These are phyloP conservation scores for Cyclanthera cordifolia DNA, from an alignment of 306 rosid species.

Conservation along the genomic window DNA sequence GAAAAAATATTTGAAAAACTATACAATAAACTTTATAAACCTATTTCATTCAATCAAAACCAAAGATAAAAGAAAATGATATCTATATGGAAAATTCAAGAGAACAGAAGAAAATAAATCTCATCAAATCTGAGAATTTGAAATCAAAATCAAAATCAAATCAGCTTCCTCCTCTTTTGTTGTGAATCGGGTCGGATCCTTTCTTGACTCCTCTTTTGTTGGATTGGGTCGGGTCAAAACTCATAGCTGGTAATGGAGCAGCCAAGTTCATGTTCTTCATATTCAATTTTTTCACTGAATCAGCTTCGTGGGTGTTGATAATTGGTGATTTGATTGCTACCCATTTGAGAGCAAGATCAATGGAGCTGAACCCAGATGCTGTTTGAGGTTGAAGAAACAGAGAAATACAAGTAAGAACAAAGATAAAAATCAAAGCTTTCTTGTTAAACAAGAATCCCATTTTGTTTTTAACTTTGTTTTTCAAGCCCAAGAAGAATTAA, in stretches of 20 bases:
- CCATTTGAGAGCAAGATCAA: slow-evolving; percentile 11
- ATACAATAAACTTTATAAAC: neutral
- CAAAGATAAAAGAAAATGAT: neutral
- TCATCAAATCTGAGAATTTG: no score
- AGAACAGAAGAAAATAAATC: no score
- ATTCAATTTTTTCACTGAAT: neutral
- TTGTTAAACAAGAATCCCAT: neutral
- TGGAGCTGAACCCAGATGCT: no score
- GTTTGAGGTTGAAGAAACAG: no score
- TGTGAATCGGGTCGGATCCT: slow-evolving; percentile 19
- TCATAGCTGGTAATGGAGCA: slow-evolving; percentile 10
- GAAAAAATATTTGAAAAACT: neutral
- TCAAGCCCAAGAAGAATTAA: no score
- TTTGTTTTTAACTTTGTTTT: no score
- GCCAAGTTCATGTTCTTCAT: slow-evolving; percentile 5
- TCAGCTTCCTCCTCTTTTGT: neutral
- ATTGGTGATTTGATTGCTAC: neutral
- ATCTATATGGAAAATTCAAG: neutral
- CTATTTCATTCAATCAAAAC: slow-evolving; percentile 8
- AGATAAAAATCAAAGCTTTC: no score
- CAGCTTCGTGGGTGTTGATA: neutral
- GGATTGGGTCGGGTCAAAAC: slow-evolving; percentile 7
- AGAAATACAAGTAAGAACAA: no score
- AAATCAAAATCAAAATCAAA: neutral
- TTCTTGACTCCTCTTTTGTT: slow-evolving; percentile 14